A percentile compares a stretch with the other conserved stretches of the same genome.
Evolutionary conservation across 2,329 filamentous ascomycete species (phyloP).

Genomic region (Huntiella moniliformis): DNA sequence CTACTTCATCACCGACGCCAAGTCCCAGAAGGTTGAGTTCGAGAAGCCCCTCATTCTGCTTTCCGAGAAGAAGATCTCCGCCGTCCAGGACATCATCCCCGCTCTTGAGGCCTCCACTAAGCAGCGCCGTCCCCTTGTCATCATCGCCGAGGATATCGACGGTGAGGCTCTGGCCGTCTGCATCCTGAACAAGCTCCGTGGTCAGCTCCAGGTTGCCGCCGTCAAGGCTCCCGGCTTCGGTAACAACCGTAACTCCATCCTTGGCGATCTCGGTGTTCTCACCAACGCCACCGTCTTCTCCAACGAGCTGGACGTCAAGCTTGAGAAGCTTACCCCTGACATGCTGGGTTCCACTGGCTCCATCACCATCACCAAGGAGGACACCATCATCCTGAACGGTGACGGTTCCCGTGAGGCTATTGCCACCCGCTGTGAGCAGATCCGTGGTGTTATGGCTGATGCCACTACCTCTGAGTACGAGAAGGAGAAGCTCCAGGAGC

Average conservation of each 20-base stretch:
- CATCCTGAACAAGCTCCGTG: conserved; percentile 99
- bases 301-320: conserved; percentile 96
- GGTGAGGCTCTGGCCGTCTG: conserved; percentile 96
- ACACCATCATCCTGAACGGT: conserved; percentile 95
- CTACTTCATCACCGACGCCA: conserved; percentile 99
- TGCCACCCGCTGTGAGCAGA: conserved; percentile 93
- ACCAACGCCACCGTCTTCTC: conserved; percentile 97
- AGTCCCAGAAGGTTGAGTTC: conserved; percentile 97
- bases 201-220: conserved; percentile 93
- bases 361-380: conserved; percentile 99
- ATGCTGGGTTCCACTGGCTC: conserved; percentile 94
- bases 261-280: conserved; percentile 86
- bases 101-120: conserved; percentile 94
- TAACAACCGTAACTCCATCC: conserved; percentile 99
- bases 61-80: conserved; percentile 99
- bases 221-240: conserved; percentile 99
- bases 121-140: conserved; percentile 84
- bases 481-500: conserved; percentile 99
- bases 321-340: conserved; percentile 91
- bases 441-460: conserved; percentile 89
- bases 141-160: conserved; percentile 98
- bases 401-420: conserved; percentile 90
- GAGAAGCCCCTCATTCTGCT: conserved; percentile 98
- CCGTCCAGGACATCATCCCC: conserved; percentile 96
- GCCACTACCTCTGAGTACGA: conserved; percentile 94